Evolutionary conservation across 148 eudicot genomes (phyloP), one percentile per base, ranked within the genome.

Genomic region (Silene latifolia): DNA sequence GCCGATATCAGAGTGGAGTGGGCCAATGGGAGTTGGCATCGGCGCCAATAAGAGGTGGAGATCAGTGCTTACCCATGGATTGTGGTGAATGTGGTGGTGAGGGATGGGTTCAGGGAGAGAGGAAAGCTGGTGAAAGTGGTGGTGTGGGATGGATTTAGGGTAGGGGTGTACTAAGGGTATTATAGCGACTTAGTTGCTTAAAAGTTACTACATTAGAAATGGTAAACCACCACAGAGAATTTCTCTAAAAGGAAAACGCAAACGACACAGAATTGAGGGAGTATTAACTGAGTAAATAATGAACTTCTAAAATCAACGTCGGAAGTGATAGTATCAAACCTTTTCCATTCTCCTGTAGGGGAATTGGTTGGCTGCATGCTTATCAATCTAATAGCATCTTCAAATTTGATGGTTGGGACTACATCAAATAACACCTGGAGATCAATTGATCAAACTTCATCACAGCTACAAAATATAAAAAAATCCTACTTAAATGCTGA

Each of bases 321-420:
- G 47, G 21, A 75, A 59, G 29, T 53, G 35, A 23, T 8, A n/a
- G 61, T 32, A 59, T 25, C 75, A 64, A 42, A 95, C 99, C 96
- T 95, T 87, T 90, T 90, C 92, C 93, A 90, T 74, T 94, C 96
- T 77, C 88, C 88, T 47, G 83, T 56, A 80, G 83, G 87, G 17
- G 99, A 90, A 79, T 91, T 72, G 76, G 91, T 89, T 27, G 99
- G 99, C 86, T 95, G 97, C 97, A 95, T 90, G 96, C 94, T 89
- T 65, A 95, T 86, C 80, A 95, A 72, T 77, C 90, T 89, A 74
- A 92, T 71, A 66, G 96, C 96, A 84, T 95, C 99, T 72, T 89
- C 93, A 85, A 84, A 92, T 80, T 84, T 90, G 73, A 95, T 90
- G 81, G 76, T 76, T 46, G 99, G 97, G 81, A 92, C 99, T 48